These are phyloP conservation scores for Rubia tinctorum DNA, from an alignment of 305 asterid genomes.

Conservation along the genomic window DNA sequence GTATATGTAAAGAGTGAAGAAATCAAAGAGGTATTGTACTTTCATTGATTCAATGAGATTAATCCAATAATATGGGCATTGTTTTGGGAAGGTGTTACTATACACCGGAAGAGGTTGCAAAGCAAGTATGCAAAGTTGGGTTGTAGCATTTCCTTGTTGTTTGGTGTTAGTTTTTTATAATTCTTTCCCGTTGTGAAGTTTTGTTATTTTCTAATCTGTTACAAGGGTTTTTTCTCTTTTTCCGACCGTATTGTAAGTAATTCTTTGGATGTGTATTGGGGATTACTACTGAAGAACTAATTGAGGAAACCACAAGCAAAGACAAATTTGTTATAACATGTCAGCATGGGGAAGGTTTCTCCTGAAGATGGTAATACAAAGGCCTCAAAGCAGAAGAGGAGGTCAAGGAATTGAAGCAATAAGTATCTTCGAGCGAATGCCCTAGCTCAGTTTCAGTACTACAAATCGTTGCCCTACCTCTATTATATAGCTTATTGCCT, in stretches of 20 bases:
- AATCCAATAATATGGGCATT: too few relatives aligned
- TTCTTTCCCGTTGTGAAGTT: too few relatives aligned
- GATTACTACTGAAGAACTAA: conserved; percentile 10
- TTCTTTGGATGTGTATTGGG: background rate
- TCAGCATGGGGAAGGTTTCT: conserved; percentile 64
- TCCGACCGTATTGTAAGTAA: background rate
- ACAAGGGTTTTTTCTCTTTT: background rate
- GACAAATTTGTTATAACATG: background rate
- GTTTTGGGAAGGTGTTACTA: too few relatives aligned
- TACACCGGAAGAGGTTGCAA: too few relatives aligned
- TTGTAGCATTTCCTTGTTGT: too few relatives aligned
- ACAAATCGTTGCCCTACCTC: conserved; percentile 44
- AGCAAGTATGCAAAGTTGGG: too few relatives aligned
- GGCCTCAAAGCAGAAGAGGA: conserved; percentile 48
- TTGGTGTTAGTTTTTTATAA: background rate
- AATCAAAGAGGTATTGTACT: too few relatives aligned
- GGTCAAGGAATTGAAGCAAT: conserved; percentile 37
- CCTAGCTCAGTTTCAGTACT: conserved; percentile 79
- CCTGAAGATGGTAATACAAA: conserved; percentile 48
- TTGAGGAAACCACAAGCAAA: background rate
- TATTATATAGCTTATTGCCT: too few relatives aligned
- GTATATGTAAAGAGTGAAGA: too few relatives aligned
- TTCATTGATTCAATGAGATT: too few relatives aligned
- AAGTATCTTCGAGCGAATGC: conserved; percentile 85
- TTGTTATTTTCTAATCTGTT: background rate